Evolutionary conservation across 1,284 basidiomycete species (phyloP).

Genomic region (Ustilago bromivora): DNA sequence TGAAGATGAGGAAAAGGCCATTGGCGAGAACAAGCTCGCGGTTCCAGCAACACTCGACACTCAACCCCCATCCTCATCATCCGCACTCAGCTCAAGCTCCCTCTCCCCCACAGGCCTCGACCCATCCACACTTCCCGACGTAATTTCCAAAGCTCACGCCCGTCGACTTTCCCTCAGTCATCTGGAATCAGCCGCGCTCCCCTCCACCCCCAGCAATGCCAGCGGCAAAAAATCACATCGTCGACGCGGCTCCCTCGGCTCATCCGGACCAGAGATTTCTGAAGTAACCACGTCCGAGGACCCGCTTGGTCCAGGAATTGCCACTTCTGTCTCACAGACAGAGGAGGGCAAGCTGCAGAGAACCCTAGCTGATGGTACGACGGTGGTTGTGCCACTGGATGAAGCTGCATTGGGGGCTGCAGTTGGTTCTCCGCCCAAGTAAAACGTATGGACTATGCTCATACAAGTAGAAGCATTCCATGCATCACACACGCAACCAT

Average conservation of each 20-base stretch:
- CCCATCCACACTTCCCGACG: slow-evolving; percentile 21
- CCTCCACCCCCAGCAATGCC: neutral
- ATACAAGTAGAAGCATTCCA: neutral
- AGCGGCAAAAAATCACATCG: neutral
- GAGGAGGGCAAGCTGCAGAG: slow-evolving; percentile 60
- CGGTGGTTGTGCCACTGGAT: slow-evolving; percentile 65
- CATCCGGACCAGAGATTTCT: slow-evolving; percentile 34
- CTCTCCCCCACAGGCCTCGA: slow-evolving; percentile 19
- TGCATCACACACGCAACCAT: neutral
- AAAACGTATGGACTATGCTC: slow-evolving; percentile 4
- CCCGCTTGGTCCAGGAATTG: slow-evolving; percentile 56
- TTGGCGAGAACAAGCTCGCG: neutral
- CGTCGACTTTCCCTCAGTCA: slow-evolving; percentile 49
- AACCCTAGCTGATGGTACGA: slow-evolving; percentile 60
- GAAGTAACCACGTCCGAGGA: slow-evolving; percentile 45
- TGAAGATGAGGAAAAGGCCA: slow-evolving; percentile 26
- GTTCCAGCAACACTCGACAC: slow-evolving; percentile 14
- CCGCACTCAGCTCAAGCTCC: slow-evolving; percentile 37
- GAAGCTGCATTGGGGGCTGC: slow-evolving; percentile 55
- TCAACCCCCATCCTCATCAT: neutral
- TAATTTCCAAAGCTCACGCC: slow-evolving; percentile 46
- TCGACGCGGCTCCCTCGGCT: slow-evolving; percentile 35
- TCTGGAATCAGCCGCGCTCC: slow-evolving; percentile 31
- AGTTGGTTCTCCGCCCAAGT: neutral
- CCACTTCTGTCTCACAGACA: slow-evolving; percentile 35